phyloP scores from a whole-genome alignment of 441 rosid species.

The Erysimum cheiri region DNA sequence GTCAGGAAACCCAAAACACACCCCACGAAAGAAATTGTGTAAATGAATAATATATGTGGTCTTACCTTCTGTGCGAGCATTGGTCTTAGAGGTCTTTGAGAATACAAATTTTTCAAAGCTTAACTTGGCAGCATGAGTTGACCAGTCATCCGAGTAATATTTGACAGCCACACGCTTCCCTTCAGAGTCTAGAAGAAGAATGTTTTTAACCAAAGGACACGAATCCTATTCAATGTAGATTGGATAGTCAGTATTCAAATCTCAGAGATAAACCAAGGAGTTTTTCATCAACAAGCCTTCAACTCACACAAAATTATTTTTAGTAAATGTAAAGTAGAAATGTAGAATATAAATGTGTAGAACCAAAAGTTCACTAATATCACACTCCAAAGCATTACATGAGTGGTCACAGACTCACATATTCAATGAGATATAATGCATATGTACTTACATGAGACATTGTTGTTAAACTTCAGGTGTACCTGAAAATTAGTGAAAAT shows the following conservation, averaged over 20 bases:
- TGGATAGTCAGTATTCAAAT: constrained; percentile 15
- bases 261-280: neutral
- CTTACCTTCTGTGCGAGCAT: constrained; percentile 88
- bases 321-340: neutral
- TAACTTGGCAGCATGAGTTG: constrained; percentile 72
- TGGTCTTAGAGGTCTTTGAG: constrained; percentile 76
- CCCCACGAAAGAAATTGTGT: neutral
- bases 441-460: constrained; percentile 45
- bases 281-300: neutral
- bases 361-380: constrained; percentile 3
- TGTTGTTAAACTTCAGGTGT: constrained; percentile 19
- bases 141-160: constrained; percentile 90
- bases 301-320: neutral
- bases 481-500: constrained; percentile 31
- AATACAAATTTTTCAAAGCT: constrained; percentile 77
- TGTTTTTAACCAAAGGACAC: constrained; percentile 83
- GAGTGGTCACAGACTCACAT: neutral
- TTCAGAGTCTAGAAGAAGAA: constrained; percentile 91
- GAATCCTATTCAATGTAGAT: constrained; percentile 55
- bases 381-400: constrained; percentile 15
- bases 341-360: neutral
- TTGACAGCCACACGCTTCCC: constrained; percentile 92
- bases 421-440: constrained; percentile 1
- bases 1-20: constrained; percentile 5
- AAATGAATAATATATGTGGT: constrained; percentile 7